Conservation (phyloP, 148 eudicot species). For the Persicaria maculosa region DNA sequence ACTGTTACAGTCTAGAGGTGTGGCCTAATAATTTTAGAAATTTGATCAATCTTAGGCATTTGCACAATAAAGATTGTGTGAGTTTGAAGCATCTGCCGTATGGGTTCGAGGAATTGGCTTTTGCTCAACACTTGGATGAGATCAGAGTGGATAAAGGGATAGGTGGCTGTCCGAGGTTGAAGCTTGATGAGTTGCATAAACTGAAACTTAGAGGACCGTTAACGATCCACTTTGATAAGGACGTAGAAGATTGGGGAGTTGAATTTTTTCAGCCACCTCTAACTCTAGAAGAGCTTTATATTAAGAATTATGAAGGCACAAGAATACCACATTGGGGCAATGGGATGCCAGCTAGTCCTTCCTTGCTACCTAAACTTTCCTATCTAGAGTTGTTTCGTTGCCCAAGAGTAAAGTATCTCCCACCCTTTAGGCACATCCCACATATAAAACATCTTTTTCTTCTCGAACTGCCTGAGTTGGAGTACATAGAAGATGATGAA, state of each 20-base stretch:
- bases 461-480: fast-evolving
- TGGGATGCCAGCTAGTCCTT: not conserved
- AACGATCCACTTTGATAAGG: not conserved
- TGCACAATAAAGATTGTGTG: too few species aligned
- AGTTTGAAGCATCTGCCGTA: too few species aligned
- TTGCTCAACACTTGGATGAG: too few species aligned
- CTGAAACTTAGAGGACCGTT: not conserved
- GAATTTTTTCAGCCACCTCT: not conserved
- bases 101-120: too few species aligned
- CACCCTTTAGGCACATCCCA: not conserved
- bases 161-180: not conserved
- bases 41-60: too few species aligned
- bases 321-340: slow-evolving; percentile 1
- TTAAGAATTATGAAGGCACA: not conserved
- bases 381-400: not conserved
- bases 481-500: not conserved
- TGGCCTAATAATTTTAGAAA: too few species aligned
- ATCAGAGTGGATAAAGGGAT: not conserved
- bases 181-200: not conserved
- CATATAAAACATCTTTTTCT: not conserved
- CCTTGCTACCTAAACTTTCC: not conserved
- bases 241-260: not conserved
- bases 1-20: too few species aligned
- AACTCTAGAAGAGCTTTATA: not conserved
- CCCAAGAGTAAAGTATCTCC: slow-evolving; percentile 1